Base-by-base conservation (phyloP, 345 rosid genomes). In the Turritis glabra region DNA sequence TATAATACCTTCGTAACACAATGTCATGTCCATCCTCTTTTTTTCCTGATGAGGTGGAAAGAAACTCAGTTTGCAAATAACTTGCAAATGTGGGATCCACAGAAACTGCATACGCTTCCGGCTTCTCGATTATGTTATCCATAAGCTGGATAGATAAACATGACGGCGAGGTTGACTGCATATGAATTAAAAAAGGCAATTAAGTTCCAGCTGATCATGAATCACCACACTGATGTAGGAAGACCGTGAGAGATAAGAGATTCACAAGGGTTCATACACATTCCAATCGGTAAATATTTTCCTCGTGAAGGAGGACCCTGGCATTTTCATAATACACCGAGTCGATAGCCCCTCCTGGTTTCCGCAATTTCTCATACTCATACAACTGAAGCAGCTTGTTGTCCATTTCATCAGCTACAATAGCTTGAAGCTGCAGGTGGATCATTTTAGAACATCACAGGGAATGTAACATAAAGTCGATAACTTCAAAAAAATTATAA, bases 401-500 rank as follows among this genome's bases (percentile, higher is more conserved):
- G 74, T 90, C 97, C 90, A 86, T 84, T 68, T 94, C 99, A 82
- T 94, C 99, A 27, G 96, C 64, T 37, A 87, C 93, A 79, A 87
- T 87, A 80, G 90, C 85, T 87, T 94, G 99, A 78, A 94, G 97
- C 99, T 94, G 82, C 35, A 76, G 70, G 25, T 29, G 33, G n/a
- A 51, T 25, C 75, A 27, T 33, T 41, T 73, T 5, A 64, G 77
- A 68, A 61, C 74, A 55, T 41, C 59, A 22, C 22, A 27, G 23
- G 41, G 47, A 72, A 82, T 64, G 15, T 47, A 37, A 18, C 5
- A 27, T 52, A 54, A n/a, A 19, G 21, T 60, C 9, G 11, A 26
- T 13, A 47, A 6, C 3, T 8, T 47, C 18, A 32, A 44, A 67
- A 71, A 58, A 67, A 3, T 68, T 8, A 4, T 17, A 56, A 12